phyloP scores from a whole-genome alignment of 179 eudicot genomes.

The Silene noctiflora region DNA sequence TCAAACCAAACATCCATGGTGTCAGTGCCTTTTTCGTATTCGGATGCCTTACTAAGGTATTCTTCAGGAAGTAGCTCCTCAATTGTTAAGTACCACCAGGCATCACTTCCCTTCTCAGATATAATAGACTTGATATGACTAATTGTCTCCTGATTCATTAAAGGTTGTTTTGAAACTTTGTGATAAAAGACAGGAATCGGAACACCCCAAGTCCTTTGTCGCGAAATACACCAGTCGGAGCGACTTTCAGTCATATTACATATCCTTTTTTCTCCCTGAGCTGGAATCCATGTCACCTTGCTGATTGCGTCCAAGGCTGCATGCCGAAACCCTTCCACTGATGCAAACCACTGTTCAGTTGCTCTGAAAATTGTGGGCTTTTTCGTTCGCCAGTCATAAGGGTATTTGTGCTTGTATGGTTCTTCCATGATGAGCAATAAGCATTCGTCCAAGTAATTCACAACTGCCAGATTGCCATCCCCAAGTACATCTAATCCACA shows the following conservation, averaged over 20 bases:
- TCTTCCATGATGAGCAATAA: slow-evolving; percentile 76
- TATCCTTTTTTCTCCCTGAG: slow-evolving; percentile 94
- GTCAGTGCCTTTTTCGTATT: slow-evolving; percentile 81
- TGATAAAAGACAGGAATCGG: slow-evolving; percentile 99
- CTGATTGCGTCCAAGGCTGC: slow-evolving; percentile 80
- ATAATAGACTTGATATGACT: slow-evolving; percentile 74
- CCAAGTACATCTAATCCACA: slow-evolving; percentile 88
- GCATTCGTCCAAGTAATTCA: slow-evolving; percentile 65
- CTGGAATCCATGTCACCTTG: slow-evolving; percentile 81
- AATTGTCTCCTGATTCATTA: slow-evolving; percentile 86
- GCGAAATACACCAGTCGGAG: slow-evolving; percentile 99
- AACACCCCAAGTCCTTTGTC: slow-evolving; percentile 98
- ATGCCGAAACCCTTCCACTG: slow-evolving; percentile 91
- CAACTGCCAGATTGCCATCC: slow-evolving; percentile 78
- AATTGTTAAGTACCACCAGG: slow-evolving; percentile 92
- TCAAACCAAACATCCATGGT: slow-evolving; percentile 99
- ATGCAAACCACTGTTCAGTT: slow-evolving; percentile 99
- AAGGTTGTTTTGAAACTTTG: slow-evolving; percentile 75
- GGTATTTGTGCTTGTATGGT: slow-evolving; percentile 94
- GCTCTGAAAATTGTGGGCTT: slow-evolving; percentile 98
- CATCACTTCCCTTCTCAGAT: slow-evolving; percentile 88
- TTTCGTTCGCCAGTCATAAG: slow-evolving; percentile 99
- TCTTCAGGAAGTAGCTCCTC: slow-evolving; percentile 84
- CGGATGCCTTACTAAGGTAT: slow-evolving; percentile 69
- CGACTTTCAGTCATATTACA: slow-evolving; percentile 89